Percentiles rank a stretch among this genome's conserved stretches.
phyloP scores from a whole-genome alignment of 1,284 basidiomycete genomes.

The Melampsora americana region DNA sequence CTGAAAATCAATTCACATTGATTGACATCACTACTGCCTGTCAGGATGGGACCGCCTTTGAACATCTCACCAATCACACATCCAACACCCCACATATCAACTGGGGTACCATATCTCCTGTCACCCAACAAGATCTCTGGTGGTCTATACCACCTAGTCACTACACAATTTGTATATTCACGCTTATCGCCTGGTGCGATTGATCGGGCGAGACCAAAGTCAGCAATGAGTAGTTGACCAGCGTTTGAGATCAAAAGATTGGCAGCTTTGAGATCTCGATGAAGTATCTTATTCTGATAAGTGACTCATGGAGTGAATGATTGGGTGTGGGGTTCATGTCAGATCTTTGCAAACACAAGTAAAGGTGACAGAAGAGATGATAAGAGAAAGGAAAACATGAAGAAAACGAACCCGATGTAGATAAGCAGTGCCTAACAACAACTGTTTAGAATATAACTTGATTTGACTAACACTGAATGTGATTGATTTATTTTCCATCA shows the following conservation, averaged over 20 bases:
- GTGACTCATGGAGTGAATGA: constrained; percentile 46
- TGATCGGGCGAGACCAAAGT: constrained; percentile 86
- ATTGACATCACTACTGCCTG: constrained; percentile 80
- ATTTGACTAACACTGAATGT: constrained; percentile 61
- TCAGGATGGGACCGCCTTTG: constrained; percentile 76
- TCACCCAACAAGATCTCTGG: constrained; percentile 90
- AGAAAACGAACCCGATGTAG: constrained; percentile 72
- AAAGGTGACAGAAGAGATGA: neutral
- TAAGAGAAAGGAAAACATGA: neutral
- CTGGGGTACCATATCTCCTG: constrained; percentile 79
- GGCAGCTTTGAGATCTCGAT: constrained; percentile 98
- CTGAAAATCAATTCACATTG: constrained; percentile 85
- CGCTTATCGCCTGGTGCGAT: constrained; percentile 50
- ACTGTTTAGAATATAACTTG: constrained; percentile 93
- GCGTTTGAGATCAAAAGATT: constrained; percentile 89
- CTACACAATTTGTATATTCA: constrained; percentile 92
- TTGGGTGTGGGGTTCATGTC: constrained; percentile 12
- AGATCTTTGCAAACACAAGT: neutral
- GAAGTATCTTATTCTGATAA: constrained; percentile 81
- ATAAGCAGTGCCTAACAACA: constrained; percentile 89
- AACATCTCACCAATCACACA: constrained; percentile 98
- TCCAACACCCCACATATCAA: constrained; percentile 98
- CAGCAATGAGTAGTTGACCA: constrained; percentile 81
- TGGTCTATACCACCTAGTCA: constrained; percentile 98
- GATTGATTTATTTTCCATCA: constrained; percentile 74